These are phyloP conservation scores for Saposhnikovia divaricata DNA, from an alignment of 129 eudicot genomes.

Conservation along the genomic window DNA sequence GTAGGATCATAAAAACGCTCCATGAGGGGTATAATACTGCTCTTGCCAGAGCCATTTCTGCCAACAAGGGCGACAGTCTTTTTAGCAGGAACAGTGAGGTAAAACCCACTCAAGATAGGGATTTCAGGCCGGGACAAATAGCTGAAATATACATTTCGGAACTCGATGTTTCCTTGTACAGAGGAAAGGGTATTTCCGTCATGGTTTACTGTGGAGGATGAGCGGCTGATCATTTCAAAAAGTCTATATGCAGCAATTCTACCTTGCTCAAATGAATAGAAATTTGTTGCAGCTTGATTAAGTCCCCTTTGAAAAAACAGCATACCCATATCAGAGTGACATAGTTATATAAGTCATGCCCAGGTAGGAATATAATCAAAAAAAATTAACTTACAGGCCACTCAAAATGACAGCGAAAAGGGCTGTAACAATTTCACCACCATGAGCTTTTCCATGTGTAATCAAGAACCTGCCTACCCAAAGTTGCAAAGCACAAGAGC, in stretches of 20 bases:
- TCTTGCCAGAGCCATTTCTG: slow-evolving; percentile 96
- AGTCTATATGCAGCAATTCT: slow-evolving; percentile 95
- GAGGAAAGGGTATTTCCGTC: slow-evolving; percentile 66
- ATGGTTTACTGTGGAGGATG: slow-evolving; percentile 66
- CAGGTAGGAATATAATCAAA: neutral
- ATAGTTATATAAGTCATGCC: neutral
- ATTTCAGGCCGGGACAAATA: slow-evolving; percentile 94
- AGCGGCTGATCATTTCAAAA: slow-evolving; percentile 95
- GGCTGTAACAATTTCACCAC: slow-evolving; percentile 89
- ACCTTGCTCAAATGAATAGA: slow-evolving; percentile 98
- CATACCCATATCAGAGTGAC: slow-evolving; percentile 10
- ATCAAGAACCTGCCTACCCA: slow-evolving; percentile 94
- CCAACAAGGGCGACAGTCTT: slow-evolving; percentile 97
- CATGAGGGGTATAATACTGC: slow-evolving; percentile 94
- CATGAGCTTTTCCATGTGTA: slow-evolving; percentile 69
- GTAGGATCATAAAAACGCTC: slow-evolving; percentile 98
- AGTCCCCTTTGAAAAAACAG: slow-evolving; percentile 51
- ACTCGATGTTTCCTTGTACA: slow-evolving; percentile 89
- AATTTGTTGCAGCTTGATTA: slow-evolving; percentile 96
- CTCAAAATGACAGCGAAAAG: slow-evolving; percentile 83
- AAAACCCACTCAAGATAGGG: slow-evolving; percentile 91
- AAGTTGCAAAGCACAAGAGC: slow-evolving; percentile 97
- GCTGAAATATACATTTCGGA: slow-evolving; percentile 90
- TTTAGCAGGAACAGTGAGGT: slow-evolving; percentile 90
- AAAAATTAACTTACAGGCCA: slow-evolving; percentile 71